These are phyloP conservation scores for Beauveria pseudobassiana DNA, from an alignment of 2,329 filamentous ascomycete species.

Conservation along the genomic window DNA sequence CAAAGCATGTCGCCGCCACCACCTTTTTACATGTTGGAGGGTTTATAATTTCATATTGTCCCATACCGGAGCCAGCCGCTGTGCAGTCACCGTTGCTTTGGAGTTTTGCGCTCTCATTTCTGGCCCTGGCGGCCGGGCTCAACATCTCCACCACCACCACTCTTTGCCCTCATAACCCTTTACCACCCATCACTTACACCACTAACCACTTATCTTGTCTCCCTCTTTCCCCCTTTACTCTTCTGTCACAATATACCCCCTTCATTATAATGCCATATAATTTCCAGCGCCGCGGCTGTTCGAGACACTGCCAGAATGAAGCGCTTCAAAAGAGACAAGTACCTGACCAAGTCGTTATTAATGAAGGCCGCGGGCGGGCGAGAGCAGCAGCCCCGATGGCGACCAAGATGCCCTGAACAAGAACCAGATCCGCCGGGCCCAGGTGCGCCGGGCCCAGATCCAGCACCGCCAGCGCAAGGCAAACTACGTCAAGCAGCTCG, in stretches of 20 bases:
- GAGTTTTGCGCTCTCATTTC: neutral
- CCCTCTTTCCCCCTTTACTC: neutral
- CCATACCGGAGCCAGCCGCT: neutral
- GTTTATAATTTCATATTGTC: neutral
- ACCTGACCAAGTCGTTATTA: slow-evolving; percentile 2
- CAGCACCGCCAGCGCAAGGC: slow-evolving; percentile 50
- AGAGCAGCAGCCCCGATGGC: slow-evolving; percentile 9
- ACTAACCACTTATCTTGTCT: neutral
- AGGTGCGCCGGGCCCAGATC: slow-evolving; percentile 46
- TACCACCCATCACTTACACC: neutral
- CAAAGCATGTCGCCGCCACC: neutral
- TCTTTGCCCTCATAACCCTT: neutral
- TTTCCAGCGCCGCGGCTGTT: slow-evolving; percentile 7
- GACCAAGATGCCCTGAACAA: slow-evolving; percentile 27
- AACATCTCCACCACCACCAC: neutral
- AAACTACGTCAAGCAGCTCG: slow-evolving; percentile 47
- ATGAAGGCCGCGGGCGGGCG: neutral
- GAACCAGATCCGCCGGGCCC: slow-evolving; percentile 39
- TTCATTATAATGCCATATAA: slow-evolving; percentile 7
- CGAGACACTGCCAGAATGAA: slow-evolving; percentile 9
- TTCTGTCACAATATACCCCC: neutral
- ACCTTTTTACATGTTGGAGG: neutral
- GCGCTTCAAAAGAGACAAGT: slow-evolving; percentile 6
- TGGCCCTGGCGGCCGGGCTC: neutral
- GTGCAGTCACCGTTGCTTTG: neutral